A percentile compares a stretch with the other conserved stretches of the same genome.
phyloP scores from a whole-genome alignment of 768 basidiomycete species.

The Mycena latifolia region DNA sequence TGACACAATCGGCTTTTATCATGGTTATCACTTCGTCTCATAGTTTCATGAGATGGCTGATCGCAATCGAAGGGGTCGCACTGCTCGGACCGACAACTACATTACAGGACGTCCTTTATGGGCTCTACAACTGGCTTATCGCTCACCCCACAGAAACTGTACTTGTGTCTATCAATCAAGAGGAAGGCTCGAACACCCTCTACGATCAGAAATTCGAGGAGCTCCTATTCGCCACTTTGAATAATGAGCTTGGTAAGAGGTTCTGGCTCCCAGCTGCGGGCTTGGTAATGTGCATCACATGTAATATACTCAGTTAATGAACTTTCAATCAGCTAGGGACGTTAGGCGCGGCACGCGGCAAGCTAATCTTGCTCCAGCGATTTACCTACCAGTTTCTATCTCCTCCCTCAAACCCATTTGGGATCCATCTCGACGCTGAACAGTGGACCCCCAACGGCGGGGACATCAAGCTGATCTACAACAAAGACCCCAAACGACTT shows the following conservation, averaged over 20 bases:
- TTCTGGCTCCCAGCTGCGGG: slow-evolving; percentile 26
- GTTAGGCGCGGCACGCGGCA: slow-evolving; percentile 31
- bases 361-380: slow-evolving; percentile 32
- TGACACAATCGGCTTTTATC: slow-evolving; percentile 63
- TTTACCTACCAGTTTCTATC: slow-evolving; percentile 32
- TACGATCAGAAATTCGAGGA: neutral
- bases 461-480: slow-evolving; percentile 31
- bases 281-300: neutral
- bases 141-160: slow-evolving; percentile 32
- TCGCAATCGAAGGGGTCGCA: slow-evolving; percentile 16
- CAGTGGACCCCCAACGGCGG: slow-evolving; percentile 33
- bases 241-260: slow-evolving; percentile 14
- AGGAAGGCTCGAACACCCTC: slow-evolving; percentile 29
- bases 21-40: slow-evolving; percentile 45
- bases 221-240: neutral
- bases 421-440: slow-evolving; percentile 31
- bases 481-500: slow-evolving; percentile 19
- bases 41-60: neutral
- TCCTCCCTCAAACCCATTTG: slow-evolving; percentile 17
- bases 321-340: slow-evolving; percentile 24
- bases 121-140: slow-evolving; percentile 34
- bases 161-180: slow-evolving; percentile 36
- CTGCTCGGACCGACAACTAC: slow-evolving; percentile 35
- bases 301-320: neutral
- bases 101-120: slow-evolving; percentile 34